Evolutionary conservation across 1,284 basidiomycete genomes (phyloP), one percentile per base, ranked within the genome.

Genomic region (Marasmius fiardii): DNA sequence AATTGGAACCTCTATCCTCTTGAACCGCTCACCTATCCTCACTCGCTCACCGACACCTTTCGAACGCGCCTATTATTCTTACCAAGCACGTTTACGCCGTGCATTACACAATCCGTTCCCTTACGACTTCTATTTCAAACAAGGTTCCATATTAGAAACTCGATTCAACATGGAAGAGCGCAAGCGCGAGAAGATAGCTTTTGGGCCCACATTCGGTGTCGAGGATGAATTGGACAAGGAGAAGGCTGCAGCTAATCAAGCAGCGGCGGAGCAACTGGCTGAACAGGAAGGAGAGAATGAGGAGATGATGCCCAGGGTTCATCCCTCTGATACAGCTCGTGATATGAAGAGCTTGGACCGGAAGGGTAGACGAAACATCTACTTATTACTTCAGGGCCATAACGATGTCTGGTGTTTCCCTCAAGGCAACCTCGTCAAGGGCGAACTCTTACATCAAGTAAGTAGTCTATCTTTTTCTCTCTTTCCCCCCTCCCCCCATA

Each of bases 91-190:
- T 53, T 83, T 98, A 61, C 84, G 87, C 61, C 88, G 92, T 62
- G 89, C 93, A 4, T 75, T 98, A 43, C 88, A 90, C 67, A 94
- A 95, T 67, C 95, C 95, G 0, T 88, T 94, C 70, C 89, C 93
- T 16, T 82, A 85, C 55, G 87, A 93, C 43, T 96, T 97, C 71
- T 98, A 97, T 78, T 98, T 98, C 81, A 95, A 95, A 72, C 86
- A 88, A 57, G 95, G 95, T 0, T 93, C 93, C 0, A 79, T 93
- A 2, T 83, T 96, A 33, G 89, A 95, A 68, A 86, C 86, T 43
- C 82, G 89, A 50, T 98, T 95, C 68, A 84, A 78, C 49, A 70
- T 82, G 52, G 85, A 92, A 64, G 89, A 94, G 66, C 80, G 83
- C 55, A 75, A 78, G 60, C 80, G 87, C 51, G 91, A 93, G 64